Conservation (phyloP, 1,284 basidiomycete genomes). For the Ganoderma sinense region DNA sequence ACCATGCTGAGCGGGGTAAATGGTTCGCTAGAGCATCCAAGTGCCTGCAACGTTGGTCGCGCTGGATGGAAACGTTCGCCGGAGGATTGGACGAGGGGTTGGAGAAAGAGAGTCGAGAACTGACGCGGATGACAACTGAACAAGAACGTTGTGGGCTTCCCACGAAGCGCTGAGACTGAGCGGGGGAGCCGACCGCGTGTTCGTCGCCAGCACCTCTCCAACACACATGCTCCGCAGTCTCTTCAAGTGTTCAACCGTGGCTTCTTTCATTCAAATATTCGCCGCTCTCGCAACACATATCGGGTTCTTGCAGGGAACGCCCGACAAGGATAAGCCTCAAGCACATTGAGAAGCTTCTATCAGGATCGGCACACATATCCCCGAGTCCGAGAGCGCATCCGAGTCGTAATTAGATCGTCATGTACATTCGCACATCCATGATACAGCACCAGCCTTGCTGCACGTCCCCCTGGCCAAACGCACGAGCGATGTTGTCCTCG, state of each 20-base stretch:
- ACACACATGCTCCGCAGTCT: slow-evolving; percentile 16
- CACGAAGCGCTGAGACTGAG: neutral
- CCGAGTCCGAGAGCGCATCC: slow-evolving; percentile 10
- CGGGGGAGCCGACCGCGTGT: slow-evolving; percentile 13
- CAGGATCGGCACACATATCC: neutral
- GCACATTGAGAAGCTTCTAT: neutral
- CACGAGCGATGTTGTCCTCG: neutral
- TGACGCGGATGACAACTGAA: neutral
- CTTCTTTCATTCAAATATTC: neutral
- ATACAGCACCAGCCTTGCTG: slow-evolving; percentile 2
- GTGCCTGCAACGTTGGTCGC: neutral
- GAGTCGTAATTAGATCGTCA: slow-evolving; percentile 30
- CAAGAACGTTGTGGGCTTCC: neutral
- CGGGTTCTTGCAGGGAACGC: neutral
- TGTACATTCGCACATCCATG: slow-evolving; percentile 25
- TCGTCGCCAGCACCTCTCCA: neutral
- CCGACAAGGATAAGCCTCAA: neutral
- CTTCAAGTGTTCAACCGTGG: neutral
- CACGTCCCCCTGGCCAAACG: neutral
- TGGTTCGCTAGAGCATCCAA: neutral
- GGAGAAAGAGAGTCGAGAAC: neutral
- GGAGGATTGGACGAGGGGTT: neutral
- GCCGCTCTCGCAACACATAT: neutral
- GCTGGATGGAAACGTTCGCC: slow-evolving; percentile 5
- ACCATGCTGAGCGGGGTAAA: neutral